Conservation (phyloP, 2,329 filamentous ascomycete genomes). For the Cladosporium sp. region DNA sequence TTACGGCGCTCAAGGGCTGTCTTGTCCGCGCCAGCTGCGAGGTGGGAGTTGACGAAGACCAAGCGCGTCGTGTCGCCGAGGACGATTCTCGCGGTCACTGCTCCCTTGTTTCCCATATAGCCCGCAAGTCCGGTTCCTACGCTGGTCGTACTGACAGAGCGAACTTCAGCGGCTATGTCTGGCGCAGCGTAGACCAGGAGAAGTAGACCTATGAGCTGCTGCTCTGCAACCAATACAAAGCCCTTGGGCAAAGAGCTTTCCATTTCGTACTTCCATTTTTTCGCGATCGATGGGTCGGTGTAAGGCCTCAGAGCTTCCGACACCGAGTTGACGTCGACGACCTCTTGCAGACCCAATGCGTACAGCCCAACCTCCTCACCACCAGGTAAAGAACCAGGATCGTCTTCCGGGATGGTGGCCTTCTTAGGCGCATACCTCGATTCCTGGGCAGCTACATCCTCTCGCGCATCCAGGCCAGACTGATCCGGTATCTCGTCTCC, state of each 20-base stretch:
- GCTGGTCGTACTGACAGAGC: slow-evolving; percentile 73
- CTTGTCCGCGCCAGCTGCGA: slow-evolving; percentile 81
- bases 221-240: slow-evolving; percentile 71
- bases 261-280: slow-evolving; percentile 77
- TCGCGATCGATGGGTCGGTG: slow-evolving; percentile 65
- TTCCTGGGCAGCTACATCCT: slow-evolving; percentile 47
- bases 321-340: slow-evolving; percentile 78
- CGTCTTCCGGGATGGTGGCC: slow-evolving; percentile 42
- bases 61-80: slow-evolving; percentile 85
- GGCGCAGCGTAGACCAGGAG: slow-evolving; percentile 83
- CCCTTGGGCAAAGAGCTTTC: slow-evolving; percentile 69
- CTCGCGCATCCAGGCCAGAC: slow-evolving; percentile 31
- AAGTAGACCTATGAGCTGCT: slow-evolving; percentile 82
- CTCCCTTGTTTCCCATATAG: slow-evolving; percentile 96
- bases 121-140: slow-evolving; percentile 89
- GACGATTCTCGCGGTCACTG: slow-evolving; percentile 74
- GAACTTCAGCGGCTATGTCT: slow-evolving; percentile 67
- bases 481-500: slow-evolving; percentile 16
- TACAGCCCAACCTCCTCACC: slow-evolving; percentile 80
- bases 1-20: slow-evolving; percentile 75
- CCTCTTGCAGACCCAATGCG: slow-evolving; percentile 84
- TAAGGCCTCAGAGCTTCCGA: slow-evolving; percentile 75
- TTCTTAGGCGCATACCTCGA: slow-evolving; percentile 40
- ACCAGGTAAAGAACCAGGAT: slow-evolving; percentile 47
- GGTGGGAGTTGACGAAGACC: slow-evolving; percentile 86